phyloP scores from a whole-genome alignment of 2,329 filamentous ascomycete genomes.

The Cordyceps pruinosa region DNA sequence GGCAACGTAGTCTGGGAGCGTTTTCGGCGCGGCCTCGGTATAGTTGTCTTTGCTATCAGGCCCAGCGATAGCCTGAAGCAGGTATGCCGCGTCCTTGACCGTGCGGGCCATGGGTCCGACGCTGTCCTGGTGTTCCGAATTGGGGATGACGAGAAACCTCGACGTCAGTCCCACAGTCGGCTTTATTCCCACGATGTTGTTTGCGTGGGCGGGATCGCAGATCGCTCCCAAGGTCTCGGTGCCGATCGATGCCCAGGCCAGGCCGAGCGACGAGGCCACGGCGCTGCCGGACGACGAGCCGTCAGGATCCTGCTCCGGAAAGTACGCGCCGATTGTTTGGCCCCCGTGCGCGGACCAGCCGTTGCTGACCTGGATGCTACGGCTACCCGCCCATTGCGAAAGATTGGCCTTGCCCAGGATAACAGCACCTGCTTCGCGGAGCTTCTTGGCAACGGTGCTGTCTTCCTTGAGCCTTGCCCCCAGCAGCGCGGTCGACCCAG shows the following conservation, averaged over 20 bases:
- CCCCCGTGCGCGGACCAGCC: conserved; percentile 61
- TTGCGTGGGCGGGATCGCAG: conserved; percentile 43
- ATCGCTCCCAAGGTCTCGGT: conserved; percentile 60
- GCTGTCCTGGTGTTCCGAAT: conserved; percentile 57
- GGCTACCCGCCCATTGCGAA: conserved; percentile 58
- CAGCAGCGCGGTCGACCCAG: conserved; percentile 57
- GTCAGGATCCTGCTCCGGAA: conserved; percentile 52
- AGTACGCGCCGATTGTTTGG: conserved; percentile 55
- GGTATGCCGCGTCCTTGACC: conserved; percentile 57
- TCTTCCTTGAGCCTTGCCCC: conserved; percentile 51
- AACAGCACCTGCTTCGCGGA: conserved; percentile 54
- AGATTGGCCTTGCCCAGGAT: conserved; percentile 61
- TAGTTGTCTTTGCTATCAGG: conserved; percentile 56
- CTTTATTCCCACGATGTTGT: conserved; percentile 62
- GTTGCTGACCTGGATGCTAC: conserved; percentile 49
- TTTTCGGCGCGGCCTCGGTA: conserved; percentile 49
- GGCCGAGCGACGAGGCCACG: conserved; percentile 53
- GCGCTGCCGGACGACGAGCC: conserved; percentile 57
- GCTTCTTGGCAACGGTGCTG: conserved; percentile 50
- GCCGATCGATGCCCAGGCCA: conserved; percentile 37
- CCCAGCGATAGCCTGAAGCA: conserved; percentile 58
- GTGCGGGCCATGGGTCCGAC: conserved; percentile 59
- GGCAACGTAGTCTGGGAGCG: conserved; percentile 52
- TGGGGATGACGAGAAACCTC: conserved; percentile 56
- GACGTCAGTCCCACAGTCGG: conserved; percentile 61